These are phyloP conservation scores for Solanum sejunctum DNA, from an alignment of 257 asterid species.

Conservation along the genomic window DNA sequence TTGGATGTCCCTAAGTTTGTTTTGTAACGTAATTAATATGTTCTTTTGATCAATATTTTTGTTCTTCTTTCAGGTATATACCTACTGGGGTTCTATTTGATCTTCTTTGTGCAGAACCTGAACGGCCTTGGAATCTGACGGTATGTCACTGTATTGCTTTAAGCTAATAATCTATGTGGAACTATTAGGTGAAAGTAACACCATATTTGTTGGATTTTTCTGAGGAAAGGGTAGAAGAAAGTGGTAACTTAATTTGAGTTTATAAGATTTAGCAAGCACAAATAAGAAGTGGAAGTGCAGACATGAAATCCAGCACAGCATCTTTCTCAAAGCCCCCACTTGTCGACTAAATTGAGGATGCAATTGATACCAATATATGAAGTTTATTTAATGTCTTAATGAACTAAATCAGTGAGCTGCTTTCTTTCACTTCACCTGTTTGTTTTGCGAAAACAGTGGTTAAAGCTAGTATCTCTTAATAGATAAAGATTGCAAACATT, in stretches of 20 bases:
- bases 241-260: background rate
- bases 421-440: background rate
- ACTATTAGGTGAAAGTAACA: background rate
- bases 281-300: background rate
- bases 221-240: background rate
- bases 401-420: background rate
- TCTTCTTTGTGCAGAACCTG: constrained; percentile 91
- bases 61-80: constrained; percentile 50
- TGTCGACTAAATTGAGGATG: background rate
- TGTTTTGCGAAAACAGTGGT: background rate
- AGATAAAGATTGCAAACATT: background rate
- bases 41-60: constrained; percentile 6
- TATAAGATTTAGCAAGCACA: background rate
- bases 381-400: background rate
- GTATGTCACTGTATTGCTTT: constrained; percentile 19
- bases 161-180: background rate
- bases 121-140: constrained; percentile 95
- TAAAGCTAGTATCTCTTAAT: background rate
- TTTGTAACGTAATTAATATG: background rate
- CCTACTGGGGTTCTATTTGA: constrained; percentile 94
- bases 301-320: background rate
- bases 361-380: background rate
- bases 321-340: background rate
- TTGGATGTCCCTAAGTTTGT: background rate
- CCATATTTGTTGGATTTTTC: background rate